Evolutionary conservation across 345 rosid species (phyloP).

Genomic region (Boechera retrofracta): DNA sequence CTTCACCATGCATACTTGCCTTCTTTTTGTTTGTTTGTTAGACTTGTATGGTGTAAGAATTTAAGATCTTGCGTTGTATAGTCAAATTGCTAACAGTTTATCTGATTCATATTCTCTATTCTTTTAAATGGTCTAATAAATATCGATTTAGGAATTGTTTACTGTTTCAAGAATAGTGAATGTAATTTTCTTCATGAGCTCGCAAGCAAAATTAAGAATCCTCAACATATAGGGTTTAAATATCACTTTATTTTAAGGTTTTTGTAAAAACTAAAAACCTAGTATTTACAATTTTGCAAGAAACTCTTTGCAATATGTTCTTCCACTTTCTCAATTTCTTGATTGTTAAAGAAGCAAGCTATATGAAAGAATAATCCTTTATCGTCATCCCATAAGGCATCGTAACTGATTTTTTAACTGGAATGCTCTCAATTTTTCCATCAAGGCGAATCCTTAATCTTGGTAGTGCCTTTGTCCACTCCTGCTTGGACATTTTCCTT

Average conservation of each 20-base stretch:
- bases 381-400: too few relatives aligned
- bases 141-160: not conserved
- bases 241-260: not conserved
- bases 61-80: constrained; percentile 41
- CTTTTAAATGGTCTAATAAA: constrained; percentile 31
- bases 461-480: too few relatives aligned
- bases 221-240: not conserved
- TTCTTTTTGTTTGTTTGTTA: not conserved
- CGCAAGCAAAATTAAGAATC: not conserved
- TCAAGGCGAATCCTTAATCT: too few relatives aligned
- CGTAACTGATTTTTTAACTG: too few relatives aligned
- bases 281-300: not conserved
- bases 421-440: too few relatives aligned
- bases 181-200: not conserved
- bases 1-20: too few relatives aligned
- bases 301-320: too few relatives aligned
- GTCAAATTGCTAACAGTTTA: constrained; percentile 27
- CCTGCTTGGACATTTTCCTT: too few relatives aligned
- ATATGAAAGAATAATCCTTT: too few relatives aligned
- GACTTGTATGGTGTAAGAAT: constrained; percentile 34
- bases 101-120: constrained; percentile 25
- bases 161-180: not conserved
- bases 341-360: too few relatives aligned
- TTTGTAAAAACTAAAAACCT: too few relatives aligned
- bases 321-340: too few relatives aligned